These are phyloP conservation scores for Xanthoceras sorbifolium DNA, from an alignment of 345 rosid genomes.

Conservation along the genomic window DNA sequence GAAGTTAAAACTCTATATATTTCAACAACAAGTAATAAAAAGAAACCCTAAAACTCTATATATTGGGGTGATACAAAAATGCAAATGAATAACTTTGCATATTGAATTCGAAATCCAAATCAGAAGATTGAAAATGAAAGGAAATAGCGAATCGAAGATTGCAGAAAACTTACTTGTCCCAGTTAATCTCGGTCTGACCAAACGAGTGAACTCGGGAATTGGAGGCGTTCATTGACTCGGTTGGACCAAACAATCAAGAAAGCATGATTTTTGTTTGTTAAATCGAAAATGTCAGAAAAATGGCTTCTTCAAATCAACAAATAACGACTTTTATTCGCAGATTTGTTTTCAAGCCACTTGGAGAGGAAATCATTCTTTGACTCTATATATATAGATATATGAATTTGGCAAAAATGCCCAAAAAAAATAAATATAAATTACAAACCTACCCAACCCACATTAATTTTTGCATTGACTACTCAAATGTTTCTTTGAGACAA, in stretches of 20 bases:
- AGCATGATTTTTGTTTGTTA: background rate
- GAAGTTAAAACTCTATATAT: no score
- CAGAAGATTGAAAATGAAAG: background rate
- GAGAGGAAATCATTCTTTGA: conserved; percentile 14
- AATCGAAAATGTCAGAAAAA: background rate
- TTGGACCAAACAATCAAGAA: background rate
- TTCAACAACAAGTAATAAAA: background rate
- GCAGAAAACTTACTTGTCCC: conserved; percentile 77
- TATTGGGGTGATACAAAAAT: no score
- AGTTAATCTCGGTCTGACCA: conserved; percentile 88
- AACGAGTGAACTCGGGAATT: conserved; percentile 53
- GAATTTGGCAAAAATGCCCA: no score
- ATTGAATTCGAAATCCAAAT: no score
- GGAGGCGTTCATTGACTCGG: conserved; percentile 52
- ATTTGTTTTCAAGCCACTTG: background rate
- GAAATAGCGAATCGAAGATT: background rate
- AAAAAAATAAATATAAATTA: no score
- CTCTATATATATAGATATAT: no score
- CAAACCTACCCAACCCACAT: no score
- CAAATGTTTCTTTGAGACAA: no score
- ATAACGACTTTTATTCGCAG: background rate
- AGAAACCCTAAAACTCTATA: background rate
- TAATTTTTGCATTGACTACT: no score
- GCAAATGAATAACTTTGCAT: no score
- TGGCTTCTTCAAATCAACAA: background rate